Conservation (phyloP, 768 basidiomycete genomes). For the Hebeloma cylindrosporum region DNA sequence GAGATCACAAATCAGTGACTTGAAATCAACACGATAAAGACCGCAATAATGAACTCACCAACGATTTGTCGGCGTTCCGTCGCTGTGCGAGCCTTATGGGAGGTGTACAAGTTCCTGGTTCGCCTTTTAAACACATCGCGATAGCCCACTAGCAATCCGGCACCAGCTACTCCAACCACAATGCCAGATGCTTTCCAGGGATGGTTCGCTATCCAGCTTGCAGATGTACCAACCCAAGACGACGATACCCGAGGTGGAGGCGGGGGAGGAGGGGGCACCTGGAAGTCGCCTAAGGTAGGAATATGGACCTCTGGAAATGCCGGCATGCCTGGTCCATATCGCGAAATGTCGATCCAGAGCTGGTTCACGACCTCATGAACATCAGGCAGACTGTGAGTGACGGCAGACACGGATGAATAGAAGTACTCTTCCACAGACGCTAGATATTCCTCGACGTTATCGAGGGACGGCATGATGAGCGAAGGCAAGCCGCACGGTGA, state of each 20-base stretch:
- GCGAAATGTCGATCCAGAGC: conserved; percentile 76
- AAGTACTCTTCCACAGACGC: conserved; percentile 64
- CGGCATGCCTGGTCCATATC: conserved; percentile 73
- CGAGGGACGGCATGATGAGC: conserved; percentile 42
- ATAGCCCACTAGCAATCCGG: conserved; percentile 63
- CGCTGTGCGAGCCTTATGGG: conserved; percentile 43
- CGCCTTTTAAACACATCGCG: conserved; percentile 31
- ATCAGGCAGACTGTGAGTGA: conserved; percentile 59
- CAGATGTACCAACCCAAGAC: conserved; percentile 45
- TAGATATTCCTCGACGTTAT: conserved; percentile 72
- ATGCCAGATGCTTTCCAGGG: conserved; percentile 62
- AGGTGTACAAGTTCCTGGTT: conserved; percentile 37
- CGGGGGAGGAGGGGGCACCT: conserved; percentile 61
- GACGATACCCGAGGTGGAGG: conserved; percentile 55
- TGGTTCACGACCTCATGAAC: conserved; percentile 65
- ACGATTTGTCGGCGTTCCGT: conserved; percentile 65
- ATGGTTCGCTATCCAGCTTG: conserved; percentile 54
- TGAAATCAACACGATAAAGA: not conserved
- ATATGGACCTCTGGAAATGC: conserved; percentile 51
- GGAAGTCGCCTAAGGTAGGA: conserved; percentile 68
- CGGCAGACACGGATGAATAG: conserved; percentile 52
- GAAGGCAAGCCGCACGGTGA: not conserved
- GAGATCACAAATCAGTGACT: conserved; percentile 7
- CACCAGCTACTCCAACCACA: conserved; percentile 56
- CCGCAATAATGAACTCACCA: conserved; percentile 43